Base-by-base conservation (phyloP, 2,329 filamentous ascomycete species). In the Sphaerulina vaccinii region DNA sequence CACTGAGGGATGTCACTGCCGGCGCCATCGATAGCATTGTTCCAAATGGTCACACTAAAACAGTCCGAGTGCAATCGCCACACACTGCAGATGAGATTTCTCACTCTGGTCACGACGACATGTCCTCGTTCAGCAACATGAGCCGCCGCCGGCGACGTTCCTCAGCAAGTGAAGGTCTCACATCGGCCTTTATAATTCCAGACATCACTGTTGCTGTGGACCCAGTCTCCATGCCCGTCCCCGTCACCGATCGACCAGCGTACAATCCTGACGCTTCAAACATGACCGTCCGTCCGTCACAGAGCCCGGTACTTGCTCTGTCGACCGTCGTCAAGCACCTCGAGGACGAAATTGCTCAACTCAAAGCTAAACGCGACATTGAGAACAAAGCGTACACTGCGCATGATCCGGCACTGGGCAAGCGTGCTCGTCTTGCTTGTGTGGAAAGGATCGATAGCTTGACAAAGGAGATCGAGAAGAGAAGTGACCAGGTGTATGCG, bases 251-350 rank as follows among this genome's bases (percentile, higher is more conserved):
- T 11, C 62, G 67, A 37, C 63, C 29, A 11, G 41, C 59, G 11
- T 58, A 63, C 19, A 46, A 57, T 8, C 49, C 49, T 5, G 75
- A 80, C 55, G 76, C 81, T 42, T 74, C 77, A n/a, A 79, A 83
- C 45, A 78, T 78, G 1, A 85, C 82, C 0, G 66, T 84, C 40
- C 80, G 82, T 0, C 82, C 76, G 2, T 64, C 85, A 1, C 85
- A 88, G 64, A 74, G 82, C 1, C 89, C 89, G 0, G 83, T 80
- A 3, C 72, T 85, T 37, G 89, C 90, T 8, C 80, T 96, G 19
- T 86, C 87, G 6, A 82, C 85, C n/a, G 87, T 95, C 18, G 85
- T 95, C 68, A 93, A 95, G 71, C 80, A 84, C 6, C 75, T 95
- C 3, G 79, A 88, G 60, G 89, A 95, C 66, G 90, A 96, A 68